Evolutionary conservation across 116 monocot species (phyloP), one percentile per base, ranked within the genome.

Genomic region (Papilionanthe hybrid): DNA sequence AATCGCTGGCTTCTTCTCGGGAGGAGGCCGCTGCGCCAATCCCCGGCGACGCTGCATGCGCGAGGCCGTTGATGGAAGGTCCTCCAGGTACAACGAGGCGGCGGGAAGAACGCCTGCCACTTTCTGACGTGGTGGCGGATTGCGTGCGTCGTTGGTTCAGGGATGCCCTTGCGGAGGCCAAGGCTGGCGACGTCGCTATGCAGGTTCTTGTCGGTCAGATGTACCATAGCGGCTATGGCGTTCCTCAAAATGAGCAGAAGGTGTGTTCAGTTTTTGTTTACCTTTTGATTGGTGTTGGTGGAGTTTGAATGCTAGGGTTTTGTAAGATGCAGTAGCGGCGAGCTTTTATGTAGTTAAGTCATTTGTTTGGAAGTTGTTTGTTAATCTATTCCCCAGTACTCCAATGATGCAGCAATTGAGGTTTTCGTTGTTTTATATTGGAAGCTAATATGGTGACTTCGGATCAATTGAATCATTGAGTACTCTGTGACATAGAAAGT

Each of bases 121-220:
- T 96, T 25, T 85, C 89, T 73, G 88, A 90, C 68, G 96, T 96
- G 79, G 96, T 96, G 32, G 53, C 80, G 73, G 92, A 93, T 55
- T 96, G 92, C 81, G 81, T 88, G 23, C 69, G 81, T 79, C 58
- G 96, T 69, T 96, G 96, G 96, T 96, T 96, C 77, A 84, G 87
- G 79, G 96, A 96, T 74, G 72, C 96, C 44, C 90, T 92, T 56
- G 89, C 86, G 89, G 96, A 92, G 83, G 96, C 93, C 41, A 88
- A 75, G 82, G 83, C 78, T 28, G 96, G 96, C 9, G 93, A 96
- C 79, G 58, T 78, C 19, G 78, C 87, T 55, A 93, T 93, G 93
- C 96, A 93, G 85, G 89, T 96, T 9, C 86, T 96, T 55, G 93
- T 96, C 1, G 93, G 89, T 22, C 93, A 96, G 89, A 96, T 96